Evolutionary conservation across 176 grass and related monocot species (phyloP), one percentile per base, ranked within the genome.

Genomic region (Aegilops sharonensis): DNA sequence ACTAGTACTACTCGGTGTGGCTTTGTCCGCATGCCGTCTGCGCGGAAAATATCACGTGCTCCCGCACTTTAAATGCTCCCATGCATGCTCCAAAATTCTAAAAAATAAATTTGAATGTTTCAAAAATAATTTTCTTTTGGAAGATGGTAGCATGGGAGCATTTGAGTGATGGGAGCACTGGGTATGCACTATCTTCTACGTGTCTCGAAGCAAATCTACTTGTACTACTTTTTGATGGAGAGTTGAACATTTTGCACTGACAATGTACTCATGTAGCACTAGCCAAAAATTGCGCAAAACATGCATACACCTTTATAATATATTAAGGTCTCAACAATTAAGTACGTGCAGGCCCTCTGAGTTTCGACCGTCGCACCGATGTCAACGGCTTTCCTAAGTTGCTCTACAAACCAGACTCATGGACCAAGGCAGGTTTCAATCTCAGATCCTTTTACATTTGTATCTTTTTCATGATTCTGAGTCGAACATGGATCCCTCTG

Each of bases 341-440:
- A 12, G 27, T 56, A 18, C 6, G 71, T 73, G 59, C 72, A 95
- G 93, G 94, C 18, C 94, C 94, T 56, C 87, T 93, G 18, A 74
- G 78, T 63, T 93, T 93, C 40, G 82, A 93, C 21, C 3, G 54
- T 66, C 71, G 11, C 9, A 57, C 42, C 43, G 73, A 88, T 25
- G 75, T 47, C 34, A 79, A 68, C 7, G 93, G 87, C 24, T 52
- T 92, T 67, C 91, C 91, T 5, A 92, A 56, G 36, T 72, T 97
- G 37, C 15, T 75, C 10, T 97, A 94, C 48, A 88, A 68, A 18
- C 30, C 47, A 27, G 65, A 97, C 80, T 83, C 94, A 27, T 97
- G 91, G 91, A 97, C 89, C 21, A 85, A 90, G 85, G 91, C 91
- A 88, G 85, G 89, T 91, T 77, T n/a, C n/a, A 34, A 0, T 57